phyloP scores from a whole-genome alignment of 2,329 filamentous ascomycete species.

The Talaromyces sp. region DNA sequence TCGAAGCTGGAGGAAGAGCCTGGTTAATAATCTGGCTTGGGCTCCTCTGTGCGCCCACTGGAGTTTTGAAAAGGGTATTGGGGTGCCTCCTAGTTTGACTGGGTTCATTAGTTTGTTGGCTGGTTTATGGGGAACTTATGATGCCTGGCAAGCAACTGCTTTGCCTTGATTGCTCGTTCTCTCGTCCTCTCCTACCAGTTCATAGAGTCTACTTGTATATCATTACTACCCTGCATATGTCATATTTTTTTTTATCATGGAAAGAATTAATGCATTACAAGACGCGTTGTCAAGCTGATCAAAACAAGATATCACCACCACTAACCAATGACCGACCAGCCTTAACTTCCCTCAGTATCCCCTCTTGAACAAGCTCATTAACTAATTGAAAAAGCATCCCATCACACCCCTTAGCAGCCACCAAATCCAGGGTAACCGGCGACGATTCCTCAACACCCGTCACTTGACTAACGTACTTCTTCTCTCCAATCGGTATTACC shows the following conservation, averaged over 20 bases:
- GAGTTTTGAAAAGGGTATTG: slow-evolving; percentile 62
- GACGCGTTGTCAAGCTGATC: background rate
- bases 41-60: slow-evolving; percentile 80
- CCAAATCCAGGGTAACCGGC: slow-evolving; percentile 30
- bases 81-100: slow-evolving; percentile 53
- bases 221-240: background rate
- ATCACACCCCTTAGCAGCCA: slow-evolving; percentile 30
- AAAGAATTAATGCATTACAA: background rate
- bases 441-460: slow-evolving; percentile 27
- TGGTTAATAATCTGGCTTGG: slow-evolving; percentile 69
- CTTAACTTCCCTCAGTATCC: slow-evolving; percentile 22
- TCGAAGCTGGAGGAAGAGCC: slow-evolving; percentile 54
- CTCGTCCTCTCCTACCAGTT: background rate
- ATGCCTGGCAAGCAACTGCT: slow-evolving; percentile 42
- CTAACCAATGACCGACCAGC: slow-evolving; percentile 17
- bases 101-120: slow-evolving; percentile 55
- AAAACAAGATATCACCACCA: slow-evolving; percentile 1
- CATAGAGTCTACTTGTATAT: background rate
- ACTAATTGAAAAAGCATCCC: slow-evolving; percentile 28
- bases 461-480: slow-evolving; percentile 23
- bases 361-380: slow-evolving; percentile 22
- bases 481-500: slow-evolving; percentile 25
- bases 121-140: slow-evolving; percentile 41
- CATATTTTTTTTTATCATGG: background rate
- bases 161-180: background rate